Evolutionary conservation across 2,329 filamentous ascomycete genomes (phyloP), one percentile per base, ranked within the genome.

Genomic region (Claviceps digitariae): DNA sequence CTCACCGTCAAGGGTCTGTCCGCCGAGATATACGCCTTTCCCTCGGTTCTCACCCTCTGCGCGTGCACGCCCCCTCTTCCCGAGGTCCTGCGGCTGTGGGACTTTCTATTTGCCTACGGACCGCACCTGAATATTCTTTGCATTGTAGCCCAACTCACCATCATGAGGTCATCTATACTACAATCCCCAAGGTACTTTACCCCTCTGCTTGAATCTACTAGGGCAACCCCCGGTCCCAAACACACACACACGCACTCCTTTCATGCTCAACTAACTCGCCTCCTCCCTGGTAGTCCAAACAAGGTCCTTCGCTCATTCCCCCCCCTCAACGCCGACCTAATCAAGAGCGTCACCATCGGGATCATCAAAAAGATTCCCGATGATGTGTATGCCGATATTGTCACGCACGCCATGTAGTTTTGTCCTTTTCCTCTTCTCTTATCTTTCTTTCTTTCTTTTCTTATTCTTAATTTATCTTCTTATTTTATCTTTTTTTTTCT

Each of bases 51-150:
- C 58, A 98, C 93, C 0, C 78, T 98, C 50, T 96, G 90, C 64
- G 93, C 93, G 27, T 97, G 93, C 68, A 98, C 93, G 17, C 93
- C 93, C 17, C 93, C 93, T 2, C 70, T 98, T 52, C 91, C 91
- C 0, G 91, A 98, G 69, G 93, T 98, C 0, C 70, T 98, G 53
- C 81, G 87, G 57, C 77, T 98, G 2, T 98, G 93, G 93, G 93
- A 98, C 67, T 98, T 98, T 61, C 71, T 98, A 23, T 95, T 98
- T 64, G 91, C 93, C 0, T 98, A 96, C 61, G 93, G 93, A 0
- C 84, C 90, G 38, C 93, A 98, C 67, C 69, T 98, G 56, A 98
- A 98, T 64, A 88, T 98, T 53, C 72, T 98, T 23, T 97, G 93
- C 66, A 96, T 98, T 58, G 93, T 97, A 17, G 91, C 91, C 15